Conservation (phyloP, 2,329 filamentous ascomycete species). For the Lasiodiplodia citricola region DNA sequence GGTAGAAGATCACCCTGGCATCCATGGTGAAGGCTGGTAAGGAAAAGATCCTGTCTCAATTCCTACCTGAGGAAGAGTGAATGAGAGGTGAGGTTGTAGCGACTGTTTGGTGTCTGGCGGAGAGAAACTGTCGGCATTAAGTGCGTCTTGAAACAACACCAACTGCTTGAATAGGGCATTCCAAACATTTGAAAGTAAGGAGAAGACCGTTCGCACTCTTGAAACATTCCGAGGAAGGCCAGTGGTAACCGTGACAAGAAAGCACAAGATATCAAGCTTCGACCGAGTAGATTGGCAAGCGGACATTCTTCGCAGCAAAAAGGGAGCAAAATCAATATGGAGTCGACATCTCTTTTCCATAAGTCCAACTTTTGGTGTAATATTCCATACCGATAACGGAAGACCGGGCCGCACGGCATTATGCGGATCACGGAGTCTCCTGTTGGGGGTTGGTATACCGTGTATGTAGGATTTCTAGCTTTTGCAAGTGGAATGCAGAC, state of each 20-base stretch:
- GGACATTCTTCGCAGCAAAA: constrained; percentile 8
- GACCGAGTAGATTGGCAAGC: background rate
- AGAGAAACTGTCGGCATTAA: constrained; percentile 9
- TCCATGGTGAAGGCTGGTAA: constrained; percentile 5
- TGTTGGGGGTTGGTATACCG: background rate
- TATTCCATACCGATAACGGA: background rate
- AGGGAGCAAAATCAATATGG: background rate
- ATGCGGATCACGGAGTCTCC: background rate
- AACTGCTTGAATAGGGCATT: constrained; percentile 10
- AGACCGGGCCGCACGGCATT: background rate
- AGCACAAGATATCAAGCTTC: constrained; percentile 5
- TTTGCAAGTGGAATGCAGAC: constrained; percentile 1
- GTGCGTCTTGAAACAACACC: background rate
- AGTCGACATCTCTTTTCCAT: constrained; percentile 3
- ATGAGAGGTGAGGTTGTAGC: background rate
- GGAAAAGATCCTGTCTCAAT: background rate
- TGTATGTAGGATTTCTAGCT: background rate
- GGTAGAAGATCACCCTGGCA: constrained; percentile 12
- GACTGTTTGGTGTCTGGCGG: background rate
- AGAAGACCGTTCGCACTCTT: constrained; percentile 5
- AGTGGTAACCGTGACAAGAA: constrained; percentile 6
- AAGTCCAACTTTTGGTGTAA: background rate
- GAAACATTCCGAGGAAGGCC: constrained; percentile 13
- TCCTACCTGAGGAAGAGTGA: constrained; percentile 11
- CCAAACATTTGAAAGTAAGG: constrained; percentile 7